These are phyloP conservation scores for Anthoceros angustus DNA, from an alignment of 225 moss, liverwort and hornwort genomes.

Conservation along the genomic window DNA sequence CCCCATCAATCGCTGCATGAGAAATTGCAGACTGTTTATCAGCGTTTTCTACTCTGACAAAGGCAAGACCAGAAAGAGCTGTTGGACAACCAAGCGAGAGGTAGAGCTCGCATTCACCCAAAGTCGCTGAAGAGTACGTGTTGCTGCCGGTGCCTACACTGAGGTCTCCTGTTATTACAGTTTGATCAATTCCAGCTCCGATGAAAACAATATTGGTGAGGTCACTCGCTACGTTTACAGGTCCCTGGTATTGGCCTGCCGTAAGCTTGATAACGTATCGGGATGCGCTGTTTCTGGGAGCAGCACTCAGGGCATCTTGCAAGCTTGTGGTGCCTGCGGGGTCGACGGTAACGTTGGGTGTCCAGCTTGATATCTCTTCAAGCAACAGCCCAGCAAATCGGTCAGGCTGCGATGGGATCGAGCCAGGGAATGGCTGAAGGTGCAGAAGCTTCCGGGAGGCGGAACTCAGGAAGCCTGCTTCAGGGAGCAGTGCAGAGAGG, in stretches of 20 bases:
- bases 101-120: constrained; percentile 28
- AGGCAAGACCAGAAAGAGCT: neutral
- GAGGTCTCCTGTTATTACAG: constrained; percentile 48
- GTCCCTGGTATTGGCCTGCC: constrained; percentile 46
- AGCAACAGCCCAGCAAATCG: too few relatives aligned
- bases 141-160: constrained; percentile 43
- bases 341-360: constrained; percentile 38
- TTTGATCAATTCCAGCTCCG: constrained; percentile 53
- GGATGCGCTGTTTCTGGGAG: constrained; percentile 10
- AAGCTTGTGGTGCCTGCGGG: constrained; percentile 33
- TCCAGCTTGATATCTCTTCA: neutral
- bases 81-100: neutral
- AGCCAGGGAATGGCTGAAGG: too few relatives aligned
- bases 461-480: too few relatives aligned
- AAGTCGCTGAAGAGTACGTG: constrained; percentile 48
- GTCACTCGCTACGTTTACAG: constrained; percentile 28
- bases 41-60: neutral
- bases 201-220: constrained; percentile 44
- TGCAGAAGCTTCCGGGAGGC: too few relatives aligned
- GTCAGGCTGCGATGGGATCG: too few relatives aligned
- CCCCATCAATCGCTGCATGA: constrained; percentile 44
- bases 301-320: constrained; percentile 39
- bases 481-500: too few relatives aligned
- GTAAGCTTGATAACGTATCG: constrained; percentile 57
- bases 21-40: neutral